phyloP scores from a whole-genome alignment of 2,329 filamentous ascomycete species.

The Stagonosporopsis tanaceti region DNA sequence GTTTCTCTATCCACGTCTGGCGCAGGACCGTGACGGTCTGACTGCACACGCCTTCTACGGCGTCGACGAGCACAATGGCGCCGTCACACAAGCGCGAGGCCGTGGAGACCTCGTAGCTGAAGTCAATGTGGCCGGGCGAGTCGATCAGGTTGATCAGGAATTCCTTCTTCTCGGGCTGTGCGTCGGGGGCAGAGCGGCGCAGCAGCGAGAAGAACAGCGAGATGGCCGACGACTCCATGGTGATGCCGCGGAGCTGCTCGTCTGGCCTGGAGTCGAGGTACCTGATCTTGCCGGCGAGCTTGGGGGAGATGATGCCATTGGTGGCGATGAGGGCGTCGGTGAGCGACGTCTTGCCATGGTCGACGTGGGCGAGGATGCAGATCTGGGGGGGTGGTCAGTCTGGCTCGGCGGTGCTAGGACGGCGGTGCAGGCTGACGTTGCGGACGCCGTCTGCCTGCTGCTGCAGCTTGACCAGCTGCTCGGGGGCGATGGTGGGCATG shows the following conservation, averaged over 20 bases:
- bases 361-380: conserved; percentile 94
- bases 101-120: conserved; percentile 97
- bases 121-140: conserved; percentile 97
- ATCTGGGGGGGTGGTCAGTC: conserved; percentile 60
- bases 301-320: conserved; percentile 98
- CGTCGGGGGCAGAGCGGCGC: conserved; percentile 73
- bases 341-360: conserved; percentile 97
- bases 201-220: conserved; percentile 95
- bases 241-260: conserved; percentile 94
- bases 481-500: conserved; percentile 92
- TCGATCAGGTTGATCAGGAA: conserved; percentile 98
- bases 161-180: conserved; percentile 77
- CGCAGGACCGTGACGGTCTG: conserved; percentile 96
- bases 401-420: background rate
- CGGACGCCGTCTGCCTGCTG: conserved; percentile 85
- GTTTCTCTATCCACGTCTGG: conserved; percentile 93
- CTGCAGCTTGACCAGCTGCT: conserved; percentile 91
- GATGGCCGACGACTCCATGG: conserved; percentile 99
- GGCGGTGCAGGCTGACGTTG: conserved; percentile 71
- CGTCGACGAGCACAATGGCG: conserved; percentile 92
- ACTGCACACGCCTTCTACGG: conserved; percentile 96
- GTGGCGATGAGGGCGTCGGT: conserved; percentile 96
- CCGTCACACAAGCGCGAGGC: conserved; percentile 94
- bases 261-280: conserved; percentile 97
- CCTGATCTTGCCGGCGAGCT: conserved; percentile 95